Evolutionary conservation across 495 filamentous ascomycete species (phyloP).

Genomic region (Penicillium malachiteum): DNA sequence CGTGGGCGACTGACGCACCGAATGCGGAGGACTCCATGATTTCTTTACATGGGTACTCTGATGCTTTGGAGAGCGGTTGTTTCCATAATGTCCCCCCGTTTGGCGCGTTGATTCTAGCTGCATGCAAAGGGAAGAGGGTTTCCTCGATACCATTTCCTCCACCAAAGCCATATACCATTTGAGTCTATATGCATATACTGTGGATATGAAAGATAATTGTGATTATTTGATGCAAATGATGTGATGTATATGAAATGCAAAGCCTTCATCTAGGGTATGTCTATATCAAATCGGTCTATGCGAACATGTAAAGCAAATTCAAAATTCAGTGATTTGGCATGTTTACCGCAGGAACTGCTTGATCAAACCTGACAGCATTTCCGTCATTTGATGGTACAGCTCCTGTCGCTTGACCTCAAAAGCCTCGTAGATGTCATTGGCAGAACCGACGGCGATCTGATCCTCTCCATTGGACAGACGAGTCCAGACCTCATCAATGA

Average conservation of each 20-base stretch:
- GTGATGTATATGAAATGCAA: too few relatives aligned
- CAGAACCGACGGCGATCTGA: constrained; percentile 38
- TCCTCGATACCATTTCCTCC: constrained; percentile 16
- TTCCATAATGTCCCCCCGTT: constrained; percentile 22
- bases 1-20: constrained; percentile 13
- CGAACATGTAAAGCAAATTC: too few relatives aligned
- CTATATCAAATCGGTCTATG: too few relatives aligned
- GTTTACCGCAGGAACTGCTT: constrained; percentile 27
- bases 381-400: constrained; percentile 37
- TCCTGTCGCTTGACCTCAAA: constrained; percentile 40
- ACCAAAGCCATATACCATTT: background rate
- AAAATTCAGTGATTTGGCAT: background rate
- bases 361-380: constrained; percentile 30
- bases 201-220: background rate
- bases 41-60: constrained; percentile 30
- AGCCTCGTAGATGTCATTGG: constrained; percentile 32
- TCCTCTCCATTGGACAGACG: constrained; percentile 53
- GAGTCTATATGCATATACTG: too few relatives aligned
- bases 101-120: constrained; percentile 27
- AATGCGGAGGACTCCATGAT: constrained; percentile 19
- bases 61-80: constrained; percentile 22
- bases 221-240: too few relatives aligned
- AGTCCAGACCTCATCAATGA: constrained; percentile 59
- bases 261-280: too few relatives aligned
- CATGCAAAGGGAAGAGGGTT: constrained; percentile 27